Evolutionary conservation across 768 basidiomycete species (phyloP).

Genomic region (Calocera viscosa): DNA sequence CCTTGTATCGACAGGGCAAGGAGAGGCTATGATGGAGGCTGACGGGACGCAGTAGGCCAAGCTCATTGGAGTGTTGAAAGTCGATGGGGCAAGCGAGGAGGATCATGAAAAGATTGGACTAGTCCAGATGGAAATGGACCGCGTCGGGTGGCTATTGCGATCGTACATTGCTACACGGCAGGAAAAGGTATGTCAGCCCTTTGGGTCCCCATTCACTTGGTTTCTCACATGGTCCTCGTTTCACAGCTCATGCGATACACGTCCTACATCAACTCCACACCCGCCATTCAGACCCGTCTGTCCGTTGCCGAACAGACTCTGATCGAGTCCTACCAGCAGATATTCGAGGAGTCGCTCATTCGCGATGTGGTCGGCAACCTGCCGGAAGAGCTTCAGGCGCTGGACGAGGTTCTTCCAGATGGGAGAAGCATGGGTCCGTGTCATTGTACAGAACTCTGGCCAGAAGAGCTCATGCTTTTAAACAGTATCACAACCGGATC

Average conservation of each 20-base stretch:
- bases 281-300: conserved; percentile 60
- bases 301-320: conserved; percentile 68
- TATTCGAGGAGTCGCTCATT: conserved; percentile 6
- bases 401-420: conserved; percentile 71
- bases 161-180: conserved; percentile 79
- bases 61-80: conserved; percentile 56
- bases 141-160: conserved; percentile 82
- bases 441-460: neutral
- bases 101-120: conserved; percentile 89
- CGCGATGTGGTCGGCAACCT: conserved; percentile 57
- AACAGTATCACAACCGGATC: conserved; percentile 67
- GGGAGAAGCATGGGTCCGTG: conserved; percentile 41
- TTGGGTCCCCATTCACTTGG: neutral
- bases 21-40: too few species aligned
- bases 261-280: conserved; percentile 58
- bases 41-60: conserved; percentile 43
- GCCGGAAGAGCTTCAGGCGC: conserved; percentile 58
- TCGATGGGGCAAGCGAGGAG: conserved; percentile 78
- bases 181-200: conserved; percentile 48
- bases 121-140: conserved; percentile 87
- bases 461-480: conserved; percentile 11
- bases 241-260: conserved; percentile 77
- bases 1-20: neutral
- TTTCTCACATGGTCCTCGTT: conserved; percentile 9
- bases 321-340: conserved; percentile 12